Evolutionary conservation across 306 rosid species (phyloP), one percentile per base, ranked within the genome.

Genomic region (Vicia sativa): DNA sequence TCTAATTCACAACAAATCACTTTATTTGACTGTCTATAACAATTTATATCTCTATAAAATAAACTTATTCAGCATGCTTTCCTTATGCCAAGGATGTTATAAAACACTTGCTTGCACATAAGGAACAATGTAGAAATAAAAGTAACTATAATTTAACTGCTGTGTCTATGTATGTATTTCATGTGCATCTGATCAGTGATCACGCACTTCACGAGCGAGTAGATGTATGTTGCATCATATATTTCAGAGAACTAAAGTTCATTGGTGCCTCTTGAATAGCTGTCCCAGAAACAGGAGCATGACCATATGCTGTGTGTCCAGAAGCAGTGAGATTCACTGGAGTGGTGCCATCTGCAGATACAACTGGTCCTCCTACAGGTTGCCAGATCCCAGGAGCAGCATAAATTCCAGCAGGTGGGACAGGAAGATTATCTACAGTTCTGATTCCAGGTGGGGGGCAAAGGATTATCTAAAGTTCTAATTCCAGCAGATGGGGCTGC

Each of bases 331-430:
- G 88, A 75, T 75, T 91, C 63, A 88, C 86, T 11, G 35, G 35
- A 16, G 59, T 52, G 14, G 58, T 53, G 14, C 59, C 96, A 41
- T 85, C 90, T 4, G 90, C 90, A 1, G 96, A 87, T 75, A 86
- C 91, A 19, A 83, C 78, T n/a, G 89, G 81, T 76, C 95, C 87
- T 45, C 89, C 97, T 48, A 88, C 75, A 12, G 96, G 95, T 28
- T 87, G 95, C 37, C 97, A 90, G 4, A 86, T 83, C 26, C 83
- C 79, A 2, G 85, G 92, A 78, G 87, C 76, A 54, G 79, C 91
- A 43, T 81, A 88, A 18, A 88, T 76, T 59, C 84, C 92, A 2
- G 78, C 77, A 19, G 82, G 77, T 2, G 87, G 77, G 14, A 86
- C 65, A 5, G 77, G 86, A 9, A 66, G 29, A 18, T 43, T 43